Conservation (phyloP, 1,284 basidiomycete species). For the Peniophora sp. region DNA sequence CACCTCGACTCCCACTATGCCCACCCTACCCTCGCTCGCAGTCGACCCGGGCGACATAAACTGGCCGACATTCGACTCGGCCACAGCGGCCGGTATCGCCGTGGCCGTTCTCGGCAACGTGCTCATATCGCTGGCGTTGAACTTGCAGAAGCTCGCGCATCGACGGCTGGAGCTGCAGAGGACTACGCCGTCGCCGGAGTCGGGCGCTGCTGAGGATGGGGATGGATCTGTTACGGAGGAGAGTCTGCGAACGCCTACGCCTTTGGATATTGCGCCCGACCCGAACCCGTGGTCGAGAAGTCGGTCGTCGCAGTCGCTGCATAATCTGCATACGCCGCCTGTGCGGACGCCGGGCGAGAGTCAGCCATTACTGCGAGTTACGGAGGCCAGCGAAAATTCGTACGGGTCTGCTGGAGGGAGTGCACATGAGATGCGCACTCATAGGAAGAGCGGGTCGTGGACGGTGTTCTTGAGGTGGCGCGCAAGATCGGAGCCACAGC, state of each 20-base stretch:
- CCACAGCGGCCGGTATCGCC: slow-evolving; percentile 72
- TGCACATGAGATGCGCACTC: not conserved
- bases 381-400: not conserved
- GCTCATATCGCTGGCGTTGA: slow-evolving; percentile 85
- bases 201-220: slow-evolving; percentile 10
- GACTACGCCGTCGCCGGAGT: too few relatives aligned
- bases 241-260: not conserved
- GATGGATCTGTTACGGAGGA: not conserved
- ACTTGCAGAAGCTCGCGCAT: slow-evolving; percentile 90
- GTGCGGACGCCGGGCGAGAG: too few relatives aligned
- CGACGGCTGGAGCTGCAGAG: slow-evolving; percentile 48
- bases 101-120: slow-evolving; percentile 83
- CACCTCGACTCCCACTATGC: not conserved
- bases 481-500: slow-evolving; percentile 4
- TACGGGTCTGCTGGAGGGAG: not conserved
- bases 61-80: slow-evolving; percentile 50
- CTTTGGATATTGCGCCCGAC: not conserved
- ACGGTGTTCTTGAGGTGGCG: not conserved
- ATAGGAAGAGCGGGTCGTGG: not conserved
- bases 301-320: not conserved
- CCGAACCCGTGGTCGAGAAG: not conserved
- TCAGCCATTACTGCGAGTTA: not conserved
- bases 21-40: slow-evolving; percentile 6
- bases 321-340: too few relatives aligned
- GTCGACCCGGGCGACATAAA: slow-evolving; percentile 23